These are phyloP conservation scores for Sarocladiaceae sp. DNA, from an alignment of 2,329 filamentous ascomycete species.

Conservation along the genomic window DNA sequence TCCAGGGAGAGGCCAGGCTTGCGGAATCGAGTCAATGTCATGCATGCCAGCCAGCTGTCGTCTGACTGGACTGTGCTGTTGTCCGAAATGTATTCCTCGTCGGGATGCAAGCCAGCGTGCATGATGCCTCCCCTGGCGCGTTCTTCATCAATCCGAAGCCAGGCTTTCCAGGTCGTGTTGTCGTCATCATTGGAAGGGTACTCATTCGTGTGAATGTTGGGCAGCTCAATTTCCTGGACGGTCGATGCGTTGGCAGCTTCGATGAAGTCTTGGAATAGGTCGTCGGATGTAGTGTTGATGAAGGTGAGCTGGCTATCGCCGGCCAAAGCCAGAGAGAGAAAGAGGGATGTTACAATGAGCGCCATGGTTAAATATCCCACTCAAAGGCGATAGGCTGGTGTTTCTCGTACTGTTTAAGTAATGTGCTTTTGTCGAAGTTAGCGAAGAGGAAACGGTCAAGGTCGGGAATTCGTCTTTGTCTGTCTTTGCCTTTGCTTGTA, in stretches of 20 bases:
- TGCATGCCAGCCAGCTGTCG: conserved; percentile 3
- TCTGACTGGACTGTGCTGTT: background rate
- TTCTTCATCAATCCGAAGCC: conserved; percentile 1
- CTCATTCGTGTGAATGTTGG: conserved; percentile 1
- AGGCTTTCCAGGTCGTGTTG: background rate
- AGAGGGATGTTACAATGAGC: background rate
- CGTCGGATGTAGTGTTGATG: background rate
- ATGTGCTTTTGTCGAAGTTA: background rate
- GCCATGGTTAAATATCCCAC: background rate
- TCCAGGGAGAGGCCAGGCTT: background rate
- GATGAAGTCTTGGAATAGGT: background rate
- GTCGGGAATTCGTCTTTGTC: background rate
- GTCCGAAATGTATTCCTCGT: conserved; percentile 3
- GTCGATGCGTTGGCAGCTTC: background rate
- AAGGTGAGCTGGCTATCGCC: background rate
- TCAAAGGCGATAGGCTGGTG: background rate
- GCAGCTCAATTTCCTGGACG: background rate
- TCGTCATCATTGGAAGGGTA: conserved; percentile 1
- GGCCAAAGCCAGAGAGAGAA: conserved; percentile 2
- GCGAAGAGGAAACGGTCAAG: background rate
- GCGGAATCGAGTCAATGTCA: background rate
- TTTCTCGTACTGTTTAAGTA: background rate
- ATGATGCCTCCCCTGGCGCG: background rate
- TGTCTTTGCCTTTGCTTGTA: background rate
- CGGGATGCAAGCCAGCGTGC: background rate